Evolutionary conservation across 257 asterid genomes (phyloP).

Genomic region (Echites panduratus): DNA sequence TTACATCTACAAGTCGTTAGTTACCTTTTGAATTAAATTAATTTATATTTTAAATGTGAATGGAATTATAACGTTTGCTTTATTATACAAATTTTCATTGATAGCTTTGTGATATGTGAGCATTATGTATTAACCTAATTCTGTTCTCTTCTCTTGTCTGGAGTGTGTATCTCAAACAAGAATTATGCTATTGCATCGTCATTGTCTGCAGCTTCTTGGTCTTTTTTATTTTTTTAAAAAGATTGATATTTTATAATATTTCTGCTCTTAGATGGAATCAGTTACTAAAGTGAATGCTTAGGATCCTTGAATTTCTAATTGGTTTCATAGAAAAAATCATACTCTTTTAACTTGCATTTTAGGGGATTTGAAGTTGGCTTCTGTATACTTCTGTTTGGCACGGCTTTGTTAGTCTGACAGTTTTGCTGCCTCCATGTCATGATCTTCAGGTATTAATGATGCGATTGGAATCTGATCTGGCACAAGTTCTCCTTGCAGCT

Average conservation of each 20-base stretch:
- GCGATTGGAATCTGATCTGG: conserved; percentile 80
- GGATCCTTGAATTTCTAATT: not conserved
- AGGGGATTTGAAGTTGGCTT: not conserved
- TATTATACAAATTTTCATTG: not conserved
- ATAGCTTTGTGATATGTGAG: not conserved
- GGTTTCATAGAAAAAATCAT: not conserved
- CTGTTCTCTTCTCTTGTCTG: not conserved
- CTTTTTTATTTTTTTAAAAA: not conserved
- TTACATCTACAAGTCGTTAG: not conserved
- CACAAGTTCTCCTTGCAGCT: conserved; percentile 71
- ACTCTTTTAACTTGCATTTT: not conserved
- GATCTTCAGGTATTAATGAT: conserved; percentile 75
- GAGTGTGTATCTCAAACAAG: not conserved
- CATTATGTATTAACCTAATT: no score
- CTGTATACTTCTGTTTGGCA: not conserved
- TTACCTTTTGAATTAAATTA: not conserved
- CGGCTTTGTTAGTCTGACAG: not conserved
- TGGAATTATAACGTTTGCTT: not conserved
- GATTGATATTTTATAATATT: not conserved
- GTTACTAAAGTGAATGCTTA: not conserved
- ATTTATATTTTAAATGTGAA: not conserved
- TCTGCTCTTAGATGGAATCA: no score
- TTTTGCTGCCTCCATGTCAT: not conserved
- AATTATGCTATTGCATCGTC: not conserved
- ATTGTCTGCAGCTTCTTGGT: not conserved